phyloP scores from a whole-genome alignment of 805 yeast genomes.

The Ogataea ramenticola region DNA sequence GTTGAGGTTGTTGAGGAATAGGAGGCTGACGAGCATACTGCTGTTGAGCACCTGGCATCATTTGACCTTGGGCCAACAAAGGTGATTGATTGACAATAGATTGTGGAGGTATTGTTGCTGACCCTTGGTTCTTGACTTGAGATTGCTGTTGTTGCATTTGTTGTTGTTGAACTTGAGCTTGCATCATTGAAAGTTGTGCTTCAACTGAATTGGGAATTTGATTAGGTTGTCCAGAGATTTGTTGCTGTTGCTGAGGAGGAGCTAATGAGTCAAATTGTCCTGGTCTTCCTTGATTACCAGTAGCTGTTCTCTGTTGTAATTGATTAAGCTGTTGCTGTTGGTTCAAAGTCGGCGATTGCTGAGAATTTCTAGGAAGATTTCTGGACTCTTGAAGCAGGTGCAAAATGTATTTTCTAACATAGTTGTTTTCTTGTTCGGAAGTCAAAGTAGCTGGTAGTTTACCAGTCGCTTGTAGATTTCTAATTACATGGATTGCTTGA shows the following conservation, averaged over 20 bases:
- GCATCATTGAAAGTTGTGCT: slow-evolving; percentile 12
- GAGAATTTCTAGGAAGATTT: slow-evolving; percentile 9
- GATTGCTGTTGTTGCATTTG: slow-evolving; percentile 25
- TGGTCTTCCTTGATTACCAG: slow-evolving; percentile 8
- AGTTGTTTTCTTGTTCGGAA: slow-evolving; percentile 27
- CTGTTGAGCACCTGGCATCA: slow-evolving; percentile 4
- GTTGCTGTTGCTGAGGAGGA: slow-evolving; percentile 4
- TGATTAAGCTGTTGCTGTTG: slow-evolving; percentile 4
- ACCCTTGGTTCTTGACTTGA: slow-evolving; percentile 16
- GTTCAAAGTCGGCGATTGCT: slow-evolving; percentile 7
- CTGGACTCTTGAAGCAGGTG: slow-evolving; percentile 14
- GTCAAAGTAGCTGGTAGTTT: slow-evolving; percentile 24
- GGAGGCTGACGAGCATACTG: slow-evolving; percentile 7
- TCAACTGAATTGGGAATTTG: slow-evolving; percentile 10
- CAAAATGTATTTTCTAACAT: slow-evolving; percentile 25
- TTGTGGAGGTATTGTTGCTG: slow-evolving; percentile 5
- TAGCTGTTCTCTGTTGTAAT: slow-evolving; percentile 8
- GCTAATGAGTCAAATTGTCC: slow-evolving; percentile 10
- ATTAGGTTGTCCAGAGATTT: slow-evolving; percentile 2
- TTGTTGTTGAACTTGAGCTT: slow-evolving; percentile 19
- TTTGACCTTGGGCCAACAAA: slow-evolving; percentile 1
- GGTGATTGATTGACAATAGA: slow-evolving; percentile 1
- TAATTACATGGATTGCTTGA: slow-evolving; percentile 28
- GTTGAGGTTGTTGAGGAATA: slow-evolving; percentile 5
- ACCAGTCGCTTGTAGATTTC: slow-evolving; percentile 26